A percentile compares a stretch with the other conserved stretches of the same genome.
phyloP scores from a whole-genome alignment of 1,139 yeast species.

The Zygoascus meyerae region DNA sequence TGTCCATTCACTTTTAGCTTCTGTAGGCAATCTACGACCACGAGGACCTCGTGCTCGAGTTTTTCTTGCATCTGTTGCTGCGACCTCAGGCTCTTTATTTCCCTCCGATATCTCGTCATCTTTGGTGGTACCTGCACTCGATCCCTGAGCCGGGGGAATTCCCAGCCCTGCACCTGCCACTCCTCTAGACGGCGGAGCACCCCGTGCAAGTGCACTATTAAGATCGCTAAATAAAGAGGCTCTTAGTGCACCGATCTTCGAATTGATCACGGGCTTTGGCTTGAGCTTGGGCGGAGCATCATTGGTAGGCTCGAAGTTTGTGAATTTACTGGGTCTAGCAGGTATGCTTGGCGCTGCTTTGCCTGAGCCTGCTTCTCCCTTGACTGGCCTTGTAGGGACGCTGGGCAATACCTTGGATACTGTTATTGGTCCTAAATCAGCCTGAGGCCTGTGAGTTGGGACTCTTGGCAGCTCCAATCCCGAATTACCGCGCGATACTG shows the following conservation, averaged over 20 bases:
- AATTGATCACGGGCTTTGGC: constrained; percentile 19
- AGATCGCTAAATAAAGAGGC: constrained; percentile 33
- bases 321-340: constrained; percentile 14
- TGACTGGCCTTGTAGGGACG: constrained; percentile 3
- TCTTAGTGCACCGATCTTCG: constrained; percentile 30
- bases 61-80: constrained; percentile 36
- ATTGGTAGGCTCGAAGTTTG: constrained; percentile 14
- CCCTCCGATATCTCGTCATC: constrained; percentile 6
- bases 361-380: constrained; percentile 1
- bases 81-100: constrained; percentile 18
- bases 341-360: constrained; percentile 19
- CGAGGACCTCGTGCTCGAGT: constrained; percentile 69
- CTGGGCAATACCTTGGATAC: background rate
- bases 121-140: constrained; percentile 17
- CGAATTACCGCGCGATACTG: background rate
- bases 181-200: constrained; percentile 29
- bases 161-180: constrained; percentile 15
- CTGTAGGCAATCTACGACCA: constrained; percentile 69
- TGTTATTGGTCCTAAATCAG: background rate
- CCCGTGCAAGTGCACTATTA: constrained; percentile 30
- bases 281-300: constrained; percentile 23
- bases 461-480: constrained; percentile 5
- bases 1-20: constrained; percentile 27
- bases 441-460: constrained; percentile 2
- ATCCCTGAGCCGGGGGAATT: constrained; percentile 13